Percentiles rank a stretch among this genome's conserved stretches.
Conservation (phyloP, 2,329 filamentous ascomycete species). For the Raffaelea deltoideospora region DNA sequence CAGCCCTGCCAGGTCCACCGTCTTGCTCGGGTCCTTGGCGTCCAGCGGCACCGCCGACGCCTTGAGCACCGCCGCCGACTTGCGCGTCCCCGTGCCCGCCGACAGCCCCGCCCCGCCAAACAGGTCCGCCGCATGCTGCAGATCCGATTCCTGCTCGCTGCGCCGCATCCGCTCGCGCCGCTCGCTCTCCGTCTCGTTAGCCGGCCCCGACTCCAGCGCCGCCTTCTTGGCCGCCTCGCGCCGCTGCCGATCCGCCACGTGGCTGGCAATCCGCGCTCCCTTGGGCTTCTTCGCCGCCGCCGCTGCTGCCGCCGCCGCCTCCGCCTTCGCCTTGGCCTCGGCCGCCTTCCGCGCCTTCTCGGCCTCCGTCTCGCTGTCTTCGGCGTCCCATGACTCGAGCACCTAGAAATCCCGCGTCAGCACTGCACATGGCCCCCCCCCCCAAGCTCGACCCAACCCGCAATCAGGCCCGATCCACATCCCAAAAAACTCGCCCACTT, state of each 20-base stretch:
- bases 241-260: slow-evolving; percentile 45
- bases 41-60: slow-evolving; percentile 55
- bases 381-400: slow-evolving; percentile 91
- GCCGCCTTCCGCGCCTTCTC: slow-evolving; percentile 84
- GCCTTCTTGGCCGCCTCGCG: slow-evolving; percentile 35
- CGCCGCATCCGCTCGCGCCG: slow-evolving; percentile 59
- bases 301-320: slow-evolving; percentile 72
- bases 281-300: slow-evolving; percentile 86
- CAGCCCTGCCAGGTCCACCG: slow-evolving; percentile 66
- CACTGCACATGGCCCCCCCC: too few species aligned
- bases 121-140: slow-evolving; percentile 79
- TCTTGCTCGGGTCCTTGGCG: slow-evolving; percentile 56
- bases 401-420: slow-evolving; percentile 44
- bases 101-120: slow-evolving; percentile 62
- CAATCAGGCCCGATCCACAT: too few species aligned
- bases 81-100: slow-evolving; percentile 55
- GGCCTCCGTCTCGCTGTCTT: slow-evolving; percentile 92
- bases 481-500: slow-evolving; percentile 21
- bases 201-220: slow-evolving; percentile 53
- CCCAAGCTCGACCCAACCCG: too few species aligned
- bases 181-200: slow-evolving; percentile 58
- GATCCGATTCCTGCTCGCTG: slow-evolving; percentile 75
- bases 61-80: slow-evolving; percentile 40
- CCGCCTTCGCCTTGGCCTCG: slow-evolving; percentile 77
- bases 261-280: slow-evolving; percentile 70